Evolutionary conservation across 1,284 basidiomycete species (phyloP).

Genomic region (Ustilago loliicola): DNA sequence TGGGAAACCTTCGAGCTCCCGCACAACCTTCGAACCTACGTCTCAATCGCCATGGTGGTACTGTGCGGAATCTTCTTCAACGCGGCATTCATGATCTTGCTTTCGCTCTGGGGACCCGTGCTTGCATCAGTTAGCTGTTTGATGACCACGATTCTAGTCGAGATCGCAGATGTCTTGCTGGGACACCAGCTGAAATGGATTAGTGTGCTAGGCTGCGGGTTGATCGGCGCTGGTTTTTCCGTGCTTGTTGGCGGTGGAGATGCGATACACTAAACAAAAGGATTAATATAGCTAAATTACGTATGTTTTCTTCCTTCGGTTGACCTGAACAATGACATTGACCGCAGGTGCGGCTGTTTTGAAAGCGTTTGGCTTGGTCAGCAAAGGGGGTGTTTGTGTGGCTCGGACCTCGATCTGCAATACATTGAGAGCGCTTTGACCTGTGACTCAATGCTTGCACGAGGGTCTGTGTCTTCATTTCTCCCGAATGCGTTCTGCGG

Average conservation of each 20-base stretch:
- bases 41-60: conserved; percentile 50
- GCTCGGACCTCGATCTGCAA: conserved; percentile 14
- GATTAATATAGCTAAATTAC: neutral
- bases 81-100: conserved; percentile 63
- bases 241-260: conserved; percentile 58
- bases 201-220: conserved; percentile 59
- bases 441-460: neutral
- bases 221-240: conserved; percentile 63
- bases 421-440: neutral
- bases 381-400: conserved; percentile 1
- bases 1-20: conserved; percentile 65
- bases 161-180: conserved; percentile 59
- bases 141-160: conserved; percentile 66
- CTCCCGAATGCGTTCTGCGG: neutral
- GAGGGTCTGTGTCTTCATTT: neutral
- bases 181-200: conserved; percentile 60
- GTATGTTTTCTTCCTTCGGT: neutral
- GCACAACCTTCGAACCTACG: conserved; percentile 43
- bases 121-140: conserved; percentile 67
- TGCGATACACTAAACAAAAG: conserved; percentile 23
- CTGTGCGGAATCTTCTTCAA: conserved; percentile 68
- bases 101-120: conserved; percentile 69
- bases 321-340: neutral
- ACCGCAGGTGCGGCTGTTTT: neutral
- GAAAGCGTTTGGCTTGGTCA: neutral